A percentile compares a stretch with the other conserved stretches of the same genome.
Evolutionary conservation across 768 basidiomycete genomes (phyloP).

Genomic region (Lactarius psammicola): DNA sequence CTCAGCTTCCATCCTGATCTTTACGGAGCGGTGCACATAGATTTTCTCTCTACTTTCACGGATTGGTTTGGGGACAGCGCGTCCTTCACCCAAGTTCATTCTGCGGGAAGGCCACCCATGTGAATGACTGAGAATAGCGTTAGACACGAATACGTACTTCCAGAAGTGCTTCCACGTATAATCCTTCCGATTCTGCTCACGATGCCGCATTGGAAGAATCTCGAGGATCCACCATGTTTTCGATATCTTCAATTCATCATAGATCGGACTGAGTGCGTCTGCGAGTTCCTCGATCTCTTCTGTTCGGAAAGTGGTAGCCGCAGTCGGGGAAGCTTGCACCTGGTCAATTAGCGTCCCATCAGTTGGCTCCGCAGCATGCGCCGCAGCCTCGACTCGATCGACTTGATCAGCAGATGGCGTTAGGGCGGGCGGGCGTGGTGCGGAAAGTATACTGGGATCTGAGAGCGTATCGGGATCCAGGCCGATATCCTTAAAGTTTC

Average conservation of each 20-base stretch:
- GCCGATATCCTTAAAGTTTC: constrained; percentile 35
- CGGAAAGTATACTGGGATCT: constrained; percentile 27
- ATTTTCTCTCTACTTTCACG: neutral
- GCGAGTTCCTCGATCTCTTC: constrained; percentile 63
- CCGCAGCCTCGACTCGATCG: neutral
- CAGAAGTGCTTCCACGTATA: neutral
- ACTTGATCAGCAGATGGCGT: neutral
- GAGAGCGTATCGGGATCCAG: constrained; percentile 32
- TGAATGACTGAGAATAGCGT: neutral
- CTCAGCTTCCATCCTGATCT: constrained; percentile 20
- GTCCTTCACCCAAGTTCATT: constrained; percentile 1
- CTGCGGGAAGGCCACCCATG: neutral
- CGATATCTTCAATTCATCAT: constrained; percentile 55
- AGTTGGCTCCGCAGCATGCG: constrained; percentile 10
- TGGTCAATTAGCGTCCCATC: constrained; percentile 27
- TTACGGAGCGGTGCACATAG: constrained; percentile 11
- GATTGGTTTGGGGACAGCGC: constrained; percentile 5
- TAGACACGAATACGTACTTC: constrained; percentile 4
- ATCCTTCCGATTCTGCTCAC: neutral
- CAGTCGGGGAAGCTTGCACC: constrained; percentile 22
- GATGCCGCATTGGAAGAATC: constrained; percentile 34
- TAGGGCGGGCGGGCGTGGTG: constrained; percentile 26
- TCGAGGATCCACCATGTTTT: constrained; percentile 69
- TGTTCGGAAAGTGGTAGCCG: constrained; percentile 34
- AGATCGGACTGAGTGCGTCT: constrained; percentile 52